Conservation (phyloP, 2,329 filamentous ascomycete genomes). For the Aspergillus tanneri region DNA sequence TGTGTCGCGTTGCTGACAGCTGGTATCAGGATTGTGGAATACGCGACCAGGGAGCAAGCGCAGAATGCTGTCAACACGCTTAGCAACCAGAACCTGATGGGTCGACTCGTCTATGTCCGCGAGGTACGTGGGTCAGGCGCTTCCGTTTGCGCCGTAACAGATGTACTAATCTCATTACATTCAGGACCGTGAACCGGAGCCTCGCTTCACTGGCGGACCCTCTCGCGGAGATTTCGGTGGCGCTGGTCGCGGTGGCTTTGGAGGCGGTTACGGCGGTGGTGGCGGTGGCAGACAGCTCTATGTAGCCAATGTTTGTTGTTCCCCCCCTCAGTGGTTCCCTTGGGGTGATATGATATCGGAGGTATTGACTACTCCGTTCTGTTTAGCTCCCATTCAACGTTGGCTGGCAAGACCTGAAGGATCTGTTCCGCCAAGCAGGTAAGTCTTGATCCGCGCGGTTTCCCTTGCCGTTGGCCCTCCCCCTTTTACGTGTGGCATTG, state of each 20-base stretch:
- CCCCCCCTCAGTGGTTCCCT: constrained; percentile 21
- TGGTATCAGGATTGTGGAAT: constrained; percentile 91
- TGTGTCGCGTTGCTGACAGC: constrained; percentile 11
- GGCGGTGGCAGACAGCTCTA: constrained; percentile 87
- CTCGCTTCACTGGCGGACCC: constrained; percentile 82
- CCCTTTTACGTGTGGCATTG: constrained; percentile 10
- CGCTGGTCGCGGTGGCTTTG: constrained; percentile 54
- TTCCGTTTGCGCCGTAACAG: background rate
- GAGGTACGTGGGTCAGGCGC: constrained; percentile 62
- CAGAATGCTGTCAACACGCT: constrained; percentile 95
- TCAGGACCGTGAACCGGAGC: constrained; percentile 95
- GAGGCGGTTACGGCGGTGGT: constrained; percentile 50
- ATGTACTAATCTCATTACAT: constrained; percentile 9
- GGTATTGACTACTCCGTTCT: constrained; percentile 38
- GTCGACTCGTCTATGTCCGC: constrained; percentile 95
- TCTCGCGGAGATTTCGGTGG: constrained; percentile 63
- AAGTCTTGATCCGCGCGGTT: constrained; percentile 47
- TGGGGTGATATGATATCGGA: constrained; percentile 19
- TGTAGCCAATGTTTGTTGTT: constrained; percentile 88
- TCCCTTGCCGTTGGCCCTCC: constrained; percentile 8
- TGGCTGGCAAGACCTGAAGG: constrained; percentile 98
- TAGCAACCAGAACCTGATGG: constrained; percentile 99
- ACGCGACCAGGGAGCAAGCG: constrained; percentile 98
- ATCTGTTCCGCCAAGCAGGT: constrained; percentile 98
- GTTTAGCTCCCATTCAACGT: constrained; percentile 89